A percentile compares a stretch with the other conserved stretches of the same genome.
phyloP scores from a whole-genome alignment of 805 yeast species.

The Schizosaccharomyces cryophilus region DNA sequence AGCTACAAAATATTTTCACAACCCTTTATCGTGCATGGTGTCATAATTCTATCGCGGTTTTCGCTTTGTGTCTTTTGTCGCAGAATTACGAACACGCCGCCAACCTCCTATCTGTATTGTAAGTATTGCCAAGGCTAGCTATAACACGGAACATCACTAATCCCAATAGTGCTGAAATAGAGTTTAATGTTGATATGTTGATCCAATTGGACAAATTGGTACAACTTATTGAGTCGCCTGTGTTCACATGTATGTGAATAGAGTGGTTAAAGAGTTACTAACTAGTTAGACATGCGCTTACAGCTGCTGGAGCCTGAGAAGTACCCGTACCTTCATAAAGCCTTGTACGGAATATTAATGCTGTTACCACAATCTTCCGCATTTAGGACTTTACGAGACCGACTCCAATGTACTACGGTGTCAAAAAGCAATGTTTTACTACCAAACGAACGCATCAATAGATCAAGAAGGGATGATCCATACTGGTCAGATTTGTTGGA shows the following conservation, averaged over 20 bases:
- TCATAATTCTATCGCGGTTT: constrained; percentile 65
- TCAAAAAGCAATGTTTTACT: neutral
- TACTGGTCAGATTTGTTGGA: neutral
- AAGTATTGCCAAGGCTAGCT: neutral
- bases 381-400: constrained; percentile 51
- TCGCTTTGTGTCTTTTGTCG: constrained; percentile 63
- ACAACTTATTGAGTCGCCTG: constrained; percentile 78
- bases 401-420: constrained; percentile 19
- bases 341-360: constrained; percentile 82
- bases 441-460: neutral
- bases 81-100: constrained; percentile 76
- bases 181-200: constrained; percentile 50
- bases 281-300: constrained; percentile 33
- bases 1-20: constrained; percentile 27
- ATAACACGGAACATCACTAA: neutral
- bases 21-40: constrained; percentile 76
- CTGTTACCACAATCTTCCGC: constrained; percentile 82
- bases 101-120: constrained; percentile 46
- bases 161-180: constrained; percentile 36
- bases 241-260: constrained; percentile 29
- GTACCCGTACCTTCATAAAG: constrained; percentile 58
- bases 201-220: constrained; percentile 76
- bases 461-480: neutral
- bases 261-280: neutral
- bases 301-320: constrained; percentile 73